These are phyloP conservation scores for Viridothelium virens DNA, from an alignment of 495 filamentous ascomycete genomes.

Conservation along the genomic window DNA sequence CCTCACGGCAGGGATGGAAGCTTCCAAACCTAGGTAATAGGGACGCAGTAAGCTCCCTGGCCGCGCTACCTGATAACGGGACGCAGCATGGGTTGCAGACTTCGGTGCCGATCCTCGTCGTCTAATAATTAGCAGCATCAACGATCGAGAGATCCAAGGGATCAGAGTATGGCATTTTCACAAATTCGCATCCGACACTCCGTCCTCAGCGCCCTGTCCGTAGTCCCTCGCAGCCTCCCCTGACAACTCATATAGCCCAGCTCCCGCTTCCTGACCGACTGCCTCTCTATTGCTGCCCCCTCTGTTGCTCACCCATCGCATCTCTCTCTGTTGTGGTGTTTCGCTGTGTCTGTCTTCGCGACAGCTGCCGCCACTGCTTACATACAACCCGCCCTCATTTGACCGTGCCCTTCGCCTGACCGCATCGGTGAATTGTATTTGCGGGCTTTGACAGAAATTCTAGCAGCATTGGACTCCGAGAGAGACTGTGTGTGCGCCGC, in stretches of 20 bases:
- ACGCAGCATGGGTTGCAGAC: background rate
- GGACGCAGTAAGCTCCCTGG: background rate
- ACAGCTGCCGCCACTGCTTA: background rate
- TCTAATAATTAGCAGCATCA: constrained; percentile 13
- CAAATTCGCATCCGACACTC: constrained; percentile 10
- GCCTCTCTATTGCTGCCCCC: background rate
- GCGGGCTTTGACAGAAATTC: background rate
- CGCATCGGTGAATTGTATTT: background rate
- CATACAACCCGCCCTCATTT: background rate
- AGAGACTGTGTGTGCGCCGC: background rate
- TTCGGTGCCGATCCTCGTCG: constrained; percentile 8
- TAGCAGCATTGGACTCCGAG: background rate
- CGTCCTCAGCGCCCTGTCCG: constrained; percentile 9
- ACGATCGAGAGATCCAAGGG: constrained; percentile 12
- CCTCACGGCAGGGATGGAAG: background rate
- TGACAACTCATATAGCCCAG: background rate
- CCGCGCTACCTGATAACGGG: constrained; percentile 3
- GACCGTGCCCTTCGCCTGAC: too few relatives aligned
- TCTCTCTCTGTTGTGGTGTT: background rate
- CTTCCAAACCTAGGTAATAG: background rate
- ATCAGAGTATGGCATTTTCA: constrained; percentile 8
- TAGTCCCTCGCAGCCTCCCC: constrained; percentile 9
- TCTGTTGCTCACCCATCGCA: background rate
- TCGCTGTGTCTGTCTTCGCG: background rate
- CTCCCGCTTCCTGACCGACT: background rate